These are phyloP conservation scores for Maudiozyma pseudohumilis DNA, from an alignment of 805 yeast genomes.

Conservation along the genomic window DNA sequence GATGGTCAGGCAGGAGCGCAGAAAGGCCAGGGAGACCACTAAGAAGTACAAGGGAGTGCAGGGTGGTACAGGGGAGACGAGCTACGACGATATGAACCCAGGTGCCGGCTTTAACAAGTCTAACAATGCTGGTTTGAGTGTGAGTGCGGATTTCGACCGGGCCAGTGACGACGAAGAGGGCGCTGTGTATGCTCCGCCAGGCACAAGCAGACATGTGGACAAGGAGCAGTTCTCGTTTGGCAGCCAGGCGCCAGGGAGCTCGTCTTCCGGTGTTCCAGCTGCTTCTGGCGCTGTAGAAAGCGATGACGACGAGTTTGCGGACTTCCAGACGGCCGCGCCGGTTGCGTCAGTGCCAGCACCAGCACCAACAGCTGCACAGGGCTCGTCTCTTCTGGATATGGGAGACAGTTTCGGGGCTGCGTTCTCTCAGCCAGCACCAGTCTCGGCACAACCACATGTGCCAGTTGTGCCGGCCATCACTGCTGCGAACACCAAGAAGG, in stretches of 20 bases:
- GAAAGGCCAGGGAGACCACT: conserved; percentile 78
- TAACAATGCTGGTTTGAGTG: conserved; percentile 22
- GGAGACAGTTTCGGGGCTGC: conserved; percentile 15
- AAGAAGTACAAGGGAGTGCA: conserved; percentile 78
- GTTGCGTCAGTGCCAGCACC: conserved; percentile 19
- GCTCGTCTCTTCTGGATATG: conserved; percentile 26
- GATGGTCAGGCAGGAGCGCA: conserved; percentile 71
- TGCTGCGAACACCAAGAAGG: conserved; percentile 33
- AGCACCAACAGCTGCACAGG: conserved; percentile 1
- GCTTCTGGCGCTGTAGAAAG: conserved; percentile 31
- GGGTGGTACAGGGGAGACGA: conserved; percentile 36
- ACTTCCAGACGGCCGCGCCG: conserved; percentile 56
- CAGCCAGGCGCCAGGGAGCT: conserved; percentile 40
- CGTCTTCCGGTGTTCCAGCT: conserved; percentile 31
- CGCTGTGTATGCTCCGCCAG: conserved; percentile 16
- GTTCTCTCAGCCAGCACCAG: conserved; percentile 8
- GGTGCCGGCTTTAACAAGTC: conserved; percentile 24
- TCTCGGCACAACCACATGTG: neutral
- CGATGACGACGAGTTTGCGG: conserved; percentile 70
- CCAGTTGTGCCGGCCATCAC: conserved; percentile 27
- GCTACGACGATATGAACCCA: conserved; percentile 12
- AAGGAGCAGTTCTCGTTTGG: conserved; percentile 40
- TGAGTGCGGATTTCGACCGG: conserved; percentile 34
- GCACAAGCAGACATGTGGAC: neutral
- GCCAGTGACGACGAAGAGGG: conserved; percentile 42